phyloP scores from a whole-genome alignment of 164 flowering plant species.

The Liquidambar formosana region DNA sequence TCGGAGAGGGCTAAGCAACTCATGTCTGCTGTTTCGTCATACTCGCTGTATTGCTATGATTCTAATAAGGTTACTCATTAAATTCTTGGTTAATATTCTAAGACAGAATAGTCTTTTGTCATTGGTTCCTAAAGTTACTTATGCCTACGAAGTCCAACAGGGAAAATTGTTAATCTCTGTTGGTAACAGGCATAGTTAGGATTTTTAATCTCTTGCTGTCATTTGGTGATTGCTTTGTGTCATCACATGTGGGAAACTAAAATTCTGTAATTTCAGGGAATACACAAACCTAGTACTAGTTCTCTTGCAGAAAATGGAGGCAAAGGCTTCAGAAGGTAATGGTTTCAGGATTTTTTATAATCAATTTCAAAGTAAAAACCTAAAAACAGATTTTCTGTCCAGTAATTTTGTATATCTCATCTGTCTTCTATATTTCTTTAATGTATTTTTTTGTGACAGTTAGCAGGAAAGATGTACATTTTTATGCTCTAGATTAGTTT shows the following conservation, averaged over 20 bases:
- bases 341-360: neutral
- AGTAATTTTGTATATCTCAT: neutral
- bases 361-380: slow-evolving; percentile 4
- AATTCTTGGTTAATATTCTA: neutral
- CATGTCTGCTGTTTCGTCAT: slow-evolving; percentile 38
- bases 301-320: slow-evolving; percentile 27
- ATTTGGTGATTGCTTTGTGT: neutral
- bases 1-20: slow-evolving; percentile 76
- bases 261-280: slow-evolving; percentile 36
- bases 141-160: neutral
- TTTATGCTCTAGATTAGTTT: neutral
- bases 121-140: neutral
- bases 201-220: neutral
- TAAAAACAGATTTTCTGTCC: neutral
- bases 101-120: neutral
- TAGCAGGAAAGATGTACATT: too few species aligned
- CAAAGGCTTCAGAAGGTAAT: slow-evolving; percentile 44
- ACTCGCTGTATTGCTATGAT: slow-evolving; percentile 26
- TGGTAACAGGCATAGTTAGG: neutral
- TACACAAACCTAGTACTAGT: slow-evolving; percentile 26
- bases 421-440: neutral
- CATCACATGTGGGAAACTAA: neutral
- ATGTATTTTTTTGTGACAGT: neutral
- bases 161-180: neutral
- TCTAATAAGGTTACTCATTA: slow-evolving; percentile 44